A percentile compares a stretch with the other conserved stretches of the same genome.
Evolutionary conservation across 1,284 basidiomycete species (phyloP).

Genomic region (Ganoderma multipileum): DNA sequence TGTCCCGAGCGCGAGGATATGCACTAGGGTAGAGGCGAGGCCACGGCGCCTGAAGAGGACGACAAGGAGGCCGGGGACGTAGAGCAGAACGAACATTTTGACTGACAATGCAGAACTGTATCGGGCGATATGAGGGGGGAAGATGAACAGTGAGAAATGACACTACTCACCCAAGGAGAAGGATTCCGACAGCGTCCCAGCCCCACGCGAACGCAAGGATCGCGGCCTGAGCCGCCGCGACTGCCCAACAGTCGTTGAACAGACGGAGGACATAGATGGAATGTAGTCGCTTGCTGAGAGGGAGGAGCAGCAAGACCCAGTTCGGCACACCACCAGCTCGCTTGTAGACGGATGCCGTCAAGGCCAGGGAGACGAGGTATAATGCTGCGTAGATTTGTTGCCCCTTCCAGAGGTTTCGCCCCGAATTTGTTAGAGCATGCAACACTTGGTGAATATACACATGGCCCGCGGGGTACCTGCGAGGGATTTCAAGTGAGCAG

Average conservation of each 20-base stretch:
- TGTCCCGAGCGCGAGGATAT: conserved; percentile 58
- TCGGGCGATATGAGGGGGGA: neutral
- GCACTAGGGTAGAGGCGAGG: conserved; percentile 59
- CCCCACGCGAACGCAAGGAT: conserved; percentile 67
- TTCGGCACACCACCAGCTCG: conserved; percentile 75
- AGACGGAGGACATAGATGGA: conserved; percentile 93
- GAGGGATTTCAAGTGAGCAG: neutral
- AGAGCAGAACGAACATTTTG: conserved; percentile 97
- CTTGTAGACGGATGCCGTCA: conserved; percentile 76
- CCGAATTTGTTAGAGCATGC: conserved; percentile 68
- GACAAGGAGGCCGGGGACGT: conserved; percentile 87
- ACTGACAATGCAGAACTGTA: conserved; percentile 85
- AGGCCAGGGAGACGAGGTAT: conserved; percentile 70
- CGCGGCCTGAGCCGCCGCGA: conserved; percentile 66
- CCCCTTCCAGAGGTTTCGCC: conserved; percentile 67
- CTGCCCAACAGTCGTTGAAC: conserved; percentile 95
- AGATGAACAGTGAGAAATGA: neutral
- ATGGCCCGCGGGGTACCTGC: conserved; percentile 94
- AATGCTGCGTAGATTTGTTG: conserved; percentile 83
- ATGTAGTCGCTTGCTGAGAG: conserved; percentile 91
- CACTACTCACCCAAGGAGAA: conserved; percentile 76
- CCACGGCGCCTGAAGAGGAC: conserved; percentile 81
- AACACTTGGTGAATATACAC: conserved; percentile 86
- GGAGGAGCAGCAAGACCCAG: conserved; percentile 79
- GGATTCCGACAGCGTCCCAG: conserved; percentile 65